These are phyloP conservation scores for Lithospermum erythrorhizon DNA, from an alignment of 257 asterid species.

Conservation along the genomic window DNA sequence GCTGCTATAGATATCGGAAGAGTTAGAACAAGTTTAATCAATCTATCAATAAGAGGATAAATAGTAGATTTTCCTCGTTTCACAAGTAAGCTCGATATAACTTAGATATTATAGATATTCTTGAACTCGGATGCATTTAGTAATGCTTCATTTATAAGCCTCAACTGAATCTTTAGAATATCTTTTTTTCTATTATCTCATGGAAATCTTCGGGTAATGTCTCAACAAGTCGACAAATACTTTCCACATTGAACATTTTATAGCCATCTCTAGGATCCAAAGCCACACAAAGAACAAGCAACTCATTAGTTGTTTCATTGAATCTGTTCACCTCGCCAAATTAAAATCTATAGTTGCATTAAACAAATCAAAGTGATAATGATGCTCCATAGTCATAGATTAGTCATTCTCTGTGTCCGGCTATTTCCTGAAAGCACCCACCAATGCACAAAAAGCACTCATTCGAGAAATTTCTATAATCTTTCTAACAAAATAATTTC, in stretches of 20 bases:
- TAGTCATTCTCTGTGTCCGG: neutral
- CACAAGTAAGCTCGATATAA: neutral
- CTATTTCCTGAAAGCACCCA: neutral
- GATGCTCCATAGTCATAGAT: neutral
- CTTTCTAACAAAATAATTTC: neutral
- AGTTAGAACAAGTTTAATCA: neutral
- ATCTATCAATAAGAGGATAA: neutral
- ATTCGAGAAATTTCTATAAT: neutral
- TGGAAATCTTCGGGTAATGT: conserved; percentile 3
- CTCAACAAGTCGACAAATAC: conserved; percentile 5
- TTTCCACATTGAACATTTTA: neutral
- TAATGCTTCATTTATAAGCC: neutral
- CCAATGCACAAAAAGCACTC: neutral
- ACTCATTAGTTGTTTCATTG: neutral
- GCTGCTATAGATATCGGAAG: neutral
- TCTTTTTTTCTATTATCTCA: neutral
- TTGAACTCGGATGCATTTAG: neutral
- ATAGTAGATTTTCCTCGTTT: neutral
- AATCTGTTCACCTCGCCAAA: no score
- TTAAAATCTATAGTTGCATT: no score
- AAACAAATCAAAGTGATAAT: neutral
- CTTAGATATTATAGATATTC: neutral
- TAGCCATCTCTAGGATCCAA: conserved; percentile 6
- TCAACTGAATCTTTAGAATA: neutral
- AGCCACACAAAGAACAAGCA: conserved; percentile 4